These are phyloP conservation scores for Breynia disticha DNA, from an alignment of 441 rosid genomes.

Conservation along the genomic window DNA sequence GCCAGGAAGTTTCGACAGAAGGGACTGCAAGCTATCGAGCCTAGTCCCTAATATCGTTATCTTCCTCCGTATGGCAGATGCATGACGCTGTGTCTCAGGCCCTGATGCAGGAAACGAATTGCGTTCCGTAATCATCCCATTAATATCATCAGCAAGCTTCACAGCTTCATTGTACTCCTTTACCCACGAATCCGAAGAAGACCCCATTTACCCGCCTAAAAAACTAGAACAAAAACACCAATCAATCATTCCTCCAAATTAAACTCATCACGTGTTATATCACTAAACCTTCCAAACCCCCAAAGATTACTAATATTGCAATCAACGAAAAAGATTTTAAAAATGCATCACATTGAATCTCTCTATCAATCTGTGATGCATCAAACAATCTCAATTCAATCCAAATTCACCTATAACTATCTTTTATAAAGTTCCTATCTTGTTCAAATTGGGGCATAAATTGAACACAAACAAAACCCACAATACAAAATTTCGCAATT, in stretches of 20 bases:
- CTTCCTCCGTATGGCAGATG: constrained; percentile 80
- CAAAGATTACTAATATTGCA: too few species aligned
- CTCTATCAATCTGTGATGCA: too few species aligned
- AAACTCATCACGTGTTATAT: too few species aligned
- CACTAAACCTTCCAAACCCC: too few species aligned
- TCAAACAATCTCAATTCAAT: too few species aligned
- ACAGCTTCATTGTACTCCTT: constrained; percentile 73
- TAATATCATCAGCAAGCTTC: constrained; percentile 72
- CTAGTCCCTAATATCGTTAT: constrained; percentile 76
- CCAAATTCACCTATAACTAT: too few species aligned
- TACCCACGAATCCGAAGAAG: constrained; percentile 77
- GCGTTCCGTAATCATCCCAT: constrained; percentile 71
- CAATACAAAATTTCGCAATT: too few species aligned
- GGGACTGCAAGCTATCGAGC: constrained; percentile 68
- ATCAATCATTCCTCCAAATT: neutral
- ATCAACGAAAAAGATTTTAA: too few species aligned
- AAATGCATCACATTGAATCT: too few species aligned
- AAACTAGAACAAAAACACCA: neutral
- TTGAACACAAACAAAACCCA: too few species aligned
- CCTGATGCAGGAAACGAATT: constrained; percentile 44
- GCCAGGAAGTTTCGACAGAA: constrained; percentile 58
- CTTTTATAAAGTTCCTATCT: too few species aligned
- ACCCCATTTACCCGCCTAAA: constrained; percentile 38
- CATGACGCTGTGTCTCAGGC: constrained; percentile 78
- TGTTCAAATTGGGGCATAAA: too few species aligned